Base-by-base conservation (phyloP, 352 stramenopile species). In the Globisporangium cylindrosporum region DNA sequence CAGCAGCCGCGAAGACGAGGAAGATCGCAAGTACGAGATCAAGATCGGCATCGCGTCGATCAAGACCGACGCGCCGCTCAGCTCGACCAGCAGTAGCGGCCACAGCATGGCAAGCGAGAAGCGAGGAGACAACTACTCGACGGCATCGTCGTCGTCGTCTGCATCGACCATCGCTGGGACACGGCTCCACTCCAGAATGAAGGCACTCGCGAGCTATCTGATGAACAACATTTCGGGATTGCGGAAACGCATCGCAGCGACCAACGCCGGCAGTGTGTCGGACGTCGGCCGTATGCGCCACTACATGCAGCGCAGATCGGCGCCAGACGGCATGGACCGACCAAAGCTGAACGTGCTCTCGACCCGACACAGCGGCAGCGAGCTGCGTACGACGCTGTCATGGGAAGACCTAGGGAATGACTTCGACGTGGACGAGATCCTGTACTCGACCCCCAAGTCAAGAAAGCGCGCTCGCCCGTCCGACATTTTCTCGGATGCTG, bases 261-360 rank as follows among this genome's bases (percentile, higher is more conserved):
- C 64, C 8, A 69, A 69, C 29, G 38, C 64, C 0, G 73, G 73
- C 29, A 76, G 76, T 24, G 69, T 74, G 36, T 74, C 81, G 27
- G 71, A 84, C 49, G 69, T 73, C 54, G 60, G 74, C 64, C 73
- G 77, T 57, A 73, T 85, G 49, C 75, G 73, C 15, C 73, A 82
- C 59, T 76, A 76, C 59, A 81, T 82, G 46, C 78, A 82, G 64
- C 73, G 77, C n/a, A 67, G 70, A 32, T 85, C 77, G 1, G 77
- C 80, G 12, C 77, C 77, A 9, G 69, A 71, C 38, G 73, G 75
- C 59, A n/a, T 14, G 4, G 62, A 72, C 54, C 71, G 75, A 29
- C 80, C 73, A n/a, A 85, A 85, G 60, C 60, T 82, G 9, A 82
- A 81, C 59, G 71, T 76, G 24, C 77, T 81, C 51, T 73, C 79